A percentile compares a stretch with the other conserved stretches of the same genome.
Conservation (phyloP, 805 yeast species). For the Hanseniaspora lachancei region DNA sequence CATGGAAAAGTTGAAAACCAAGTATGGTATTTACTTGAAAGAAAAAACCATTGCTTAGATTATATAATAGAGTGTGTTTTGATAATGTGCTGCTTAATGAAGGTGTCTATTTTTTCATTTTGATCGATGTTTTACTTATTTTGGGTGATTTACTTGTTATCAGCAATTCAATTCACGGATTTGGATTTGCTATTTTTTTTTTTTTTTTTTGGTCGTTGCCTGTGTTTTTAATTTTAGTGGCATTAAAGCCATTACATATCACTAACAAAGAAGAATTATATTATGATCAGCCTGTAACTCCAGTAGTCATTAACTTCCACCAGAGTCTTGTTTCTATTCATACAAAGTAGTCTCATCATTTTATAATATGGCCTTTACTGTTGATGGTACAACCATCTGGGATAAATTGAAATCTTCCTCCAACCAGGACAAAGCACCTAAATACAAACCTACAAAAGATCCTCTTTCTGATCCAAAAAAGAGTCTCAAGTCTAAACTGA, state of each 20-base stretch:
- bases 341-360: background rate
- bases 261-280: no score
- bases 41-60: slow-evolving; percentile 58
- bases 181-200: no score
- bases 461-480: background rate
- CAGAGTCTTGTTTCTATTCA: no score
- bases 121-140: background rate
- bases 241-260: no score
- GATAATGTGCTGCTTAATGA: background rate
- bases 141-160: background rate
- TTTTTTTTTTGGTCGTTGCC: no score
- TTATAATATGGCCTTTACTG: background rate
- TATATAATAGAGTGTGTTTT: background rate
- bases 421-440: slow-evolving; percentile 13
- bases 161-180: no score
- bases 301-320: no score
- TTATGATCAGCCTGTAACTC: no score
- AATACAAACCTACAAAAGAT: background rate
- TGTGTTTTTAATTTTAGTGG: no score
- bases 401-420: slow-evolving; percentile 24
- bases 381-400: slow-evolving; percentile 19
- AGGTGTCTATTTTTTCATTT: background rate
- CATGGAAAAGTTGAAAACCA: slow-evolving; percentile 81
- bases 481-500: background rate
- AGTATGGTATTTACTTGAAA: slow-evolving; percentile 71